A percentile compares a stretch with the other conserved stretches of the same genome.
phyloP scores from a whole-genome alignment of 768 basidiomycete genomes.

The Psilocybe subaeruginosa region DNA sequence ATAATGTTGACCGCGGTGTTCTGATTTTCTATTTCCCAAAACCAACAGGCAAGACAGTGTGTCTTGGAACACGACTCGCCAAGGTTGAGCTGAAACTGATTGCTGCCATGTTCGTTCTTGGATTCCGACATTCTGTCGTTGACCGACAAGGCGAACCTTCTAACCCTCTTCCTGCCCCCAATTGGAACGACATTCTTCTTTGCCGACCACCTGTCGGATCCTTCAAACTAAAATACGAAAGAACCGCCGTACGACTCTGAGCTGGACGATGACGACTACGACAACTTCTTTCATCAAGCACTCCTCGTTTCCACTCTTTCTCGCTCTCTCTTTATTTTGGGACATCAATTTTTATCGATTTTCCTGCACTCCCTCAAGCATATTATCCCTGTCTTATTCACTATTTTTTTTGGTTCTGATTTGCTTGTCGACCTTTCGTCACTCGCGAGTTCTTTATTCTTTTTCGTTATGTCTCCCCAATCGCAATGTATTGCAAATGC shows the following conservation, averaged over 20 bases:
- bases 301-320: neutral
- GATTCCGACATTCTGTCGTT: conserved; percentile 61
- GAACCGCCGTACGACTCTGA: conserved; percentile 39
- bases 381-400: conserved; percentile 5
- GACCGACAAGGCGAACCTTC: conserved; percentile 50
- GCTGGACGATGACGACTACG: neutral
- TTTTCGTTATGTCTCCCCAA: conserved; percentile 11
- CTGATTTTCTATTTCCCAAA: conserved; percentile 6
- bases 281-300: neutral
- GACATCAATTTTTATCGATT: neutral
- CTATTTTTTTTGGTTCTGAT: conserved; percentile 5
- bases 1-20: conserved; percentile 5
- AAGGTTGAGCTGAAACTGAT: conserved; percentile 75
- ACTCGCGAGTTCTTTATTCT: conserved; percentile 13
- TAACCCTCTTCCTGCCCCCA: conserved; percentile 53
- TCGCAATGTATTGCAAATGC: conserved; percentile 13
- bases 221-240: conserved; percentile 56
- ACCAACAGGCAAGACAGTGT: conserved; percentile 62
- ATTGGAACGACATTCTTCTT: conserved; percentile 79
- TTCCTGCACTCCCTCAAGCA: conserved; percentile 3
- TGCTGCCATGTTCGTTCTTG: conserved; percentile 66
- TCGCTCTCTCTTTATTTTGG: neutral
- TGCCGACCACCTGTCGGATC: conserved; percentile 63
- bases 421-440: conserved; percentile 13
- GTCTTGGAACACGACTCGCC: conserved; percentile 76